These are phyloP conservation scores for Cordyceps farinosa DNA, from an alignment of 2,329 filamentous ascomycete genomes.

Conservation along the genomic window DNA sequence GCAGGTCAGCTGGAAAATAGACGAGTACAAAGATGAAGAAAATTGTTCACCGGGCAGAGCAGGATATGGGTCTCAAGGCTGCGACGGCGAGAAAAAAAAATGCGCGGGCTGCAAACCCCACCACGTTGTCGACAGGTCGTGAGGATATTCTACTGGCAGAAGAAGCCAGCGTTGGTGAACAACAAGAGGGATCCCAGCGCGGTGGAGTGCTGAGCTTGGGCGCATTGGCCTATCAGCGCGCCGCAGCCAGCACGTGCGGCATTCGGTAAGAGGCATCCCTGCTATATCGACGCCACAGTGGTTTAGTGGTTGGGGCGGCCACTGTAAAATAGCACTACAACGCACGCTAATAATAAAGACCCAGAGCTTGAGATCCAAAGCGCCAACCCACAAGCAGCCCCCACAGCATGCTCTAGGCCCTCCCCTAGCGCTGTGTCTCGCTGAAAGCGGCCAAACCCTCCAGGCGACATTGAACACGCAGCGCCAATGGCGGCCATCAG, in stretches of 20 bases:
- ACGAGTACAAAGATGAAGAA: background rate
- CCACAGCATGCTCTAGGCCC: too few species aligned
- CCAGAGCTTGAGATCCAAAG: too few species aligned
- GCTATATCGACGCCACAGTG: background rate
- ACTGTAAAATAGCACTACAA: background rate
- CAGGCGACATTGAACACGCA: background rate
- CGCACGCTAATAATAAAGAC: too few species aligned
- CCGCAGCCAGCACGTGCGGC: background rate
- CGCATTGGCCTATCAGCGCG: slow-evolving; percentile 2
- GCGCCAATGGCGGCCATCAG: too few species aligned
- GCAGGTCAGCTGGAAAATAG: background rate
- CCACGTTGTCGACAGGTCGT: background rate
- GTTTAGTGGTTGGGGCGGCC: background rate
- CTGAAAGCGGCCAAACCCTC: background rate
- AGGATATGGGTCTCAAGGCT: background rate
- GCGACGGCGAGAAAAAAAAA: background rate
- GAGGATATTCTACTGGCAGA: background rate
- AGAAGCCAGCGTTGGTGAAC: slow-evolving; percentile 3
- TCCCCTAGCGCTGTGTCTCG: too few species aligned
- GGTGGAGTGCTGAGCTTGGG: background rate
- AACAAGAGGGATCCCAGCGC: background rate
- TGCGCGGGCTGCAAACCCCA: slow-evolving; percentile 6
- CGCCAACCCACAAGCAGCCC: too few species aligned
- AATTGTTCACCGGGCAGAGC: background rate
- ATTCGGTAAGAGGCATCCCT: background rate